A percentile compares a stretch with the other conserved stretches of the same genome.
phyloP scores from a whole-genome alignment of 139 green algal species.

The Chlorella sp. region DNA sequence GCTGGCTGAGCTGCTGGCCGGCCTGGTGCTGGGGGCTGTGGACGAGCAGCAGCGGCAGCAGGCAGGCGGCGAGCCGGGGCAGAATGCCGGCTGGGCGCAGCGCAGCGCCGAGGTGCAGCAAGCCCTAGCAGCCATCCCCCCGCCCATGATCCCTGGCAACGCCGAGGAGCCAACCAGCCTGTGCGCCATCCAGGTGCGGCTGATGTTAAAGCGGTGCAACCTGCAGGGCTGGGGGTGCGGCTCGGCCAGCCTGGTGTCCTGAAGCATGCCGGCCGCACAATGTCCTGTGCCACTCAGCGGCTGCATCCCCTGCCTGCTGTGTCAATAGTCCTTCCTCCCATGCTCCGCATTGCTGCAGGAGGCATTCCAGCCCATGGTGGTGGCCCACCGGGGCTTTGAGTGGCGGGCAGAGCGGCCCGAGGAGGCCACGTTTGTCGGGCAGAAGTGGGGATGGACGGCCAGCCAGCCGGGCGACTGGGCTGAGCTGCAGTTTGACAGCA shows the following conservation, averaged over 20 bases:
- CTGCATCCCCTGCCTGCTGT: no score
- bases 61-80: neutral
- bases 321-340: no score
- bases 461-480: neutral
- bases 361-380: neutral
- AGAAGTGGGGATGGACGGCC: constrained; percentile 5
- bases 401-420: neutral
- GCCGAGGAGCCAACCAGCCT: neutral
- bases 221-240: no score
- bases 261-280: no score
- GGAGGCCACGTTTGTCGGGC: constrained; percentile 1
- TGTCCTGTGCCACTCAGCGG: no score
- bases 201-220: no score
- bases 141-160: constrained; percentile 5
- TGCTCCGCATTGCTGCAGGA: constrained; percentile 11
- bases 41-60: neutral
- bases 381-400: constrained; percentile 9
- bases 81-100: neutral
- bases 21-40: neutral
- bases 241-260: no score
- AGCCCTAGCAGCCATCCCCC: neutral
- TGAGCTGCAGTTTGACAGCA: constrained; percentile 22
- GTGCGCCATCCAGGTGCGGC: constrained; percentile 13
- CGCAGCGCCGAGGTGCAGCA: neutral
- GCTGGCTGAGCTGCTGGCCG: constrained; percentile 2